Percentiles rank a stretch among this genome's conserved stretches.
phyloP scores from a whole-genome alignment of 2,329 filamentous ascomycete genomes.

The Dactylellina leptospora region DNA sequence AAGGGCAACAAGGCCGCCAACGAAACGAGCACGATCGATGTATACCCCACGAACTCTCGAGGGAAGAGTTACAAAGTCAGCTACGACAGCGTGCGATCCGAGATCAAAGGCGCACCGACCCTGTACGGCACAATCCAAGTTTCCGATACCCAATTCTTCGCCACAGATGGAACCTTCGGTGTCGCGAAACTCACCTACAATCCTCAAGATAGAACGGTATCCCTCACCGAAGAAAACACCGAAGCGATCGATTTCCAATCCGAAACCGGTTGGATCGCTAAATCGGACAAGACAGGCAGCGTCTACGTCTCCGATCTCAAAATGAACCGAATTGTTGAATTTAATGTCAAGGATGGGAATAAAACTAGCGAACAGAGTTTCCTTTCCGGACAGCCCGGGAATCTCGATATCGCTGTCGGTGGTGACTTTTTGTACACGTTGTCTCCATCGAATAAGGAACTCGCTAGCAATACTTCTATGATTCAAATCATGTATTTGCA shows the following conservation, averaged over 20 bases:
- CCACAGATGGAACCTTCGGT: slow-evolving; percentile 70
- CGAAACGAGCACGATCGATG: slow-evolving; percentile 64
- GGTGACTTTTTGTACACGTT: slow-evolving; percentile 70
- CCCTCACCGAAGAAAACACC: slow-evolving; percentile 60
- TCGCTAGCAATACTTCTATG: slow-evolving; percentile 29
- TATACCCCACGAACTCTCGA: slow-evolving; percentile 18
- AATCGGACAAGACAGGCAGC: slow-evolving; percentile 64
- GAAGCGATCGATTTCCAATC: slow-evolving; percentile 64
- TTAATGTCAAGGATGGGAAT: slow-evolving; percentile 64
- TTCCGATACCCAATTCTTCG: slow-evolving; percentile 64
- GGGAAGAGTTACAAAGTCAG: slow-evolving; percentile 15
- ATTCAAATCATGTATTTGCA: slow-evolving; percentile 42
- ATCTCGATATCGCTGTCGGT: slow-evolving; percentile 67
- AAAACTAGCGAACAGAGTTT: slow-evolving; percentile 56
- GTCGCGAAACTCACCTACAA: slow-evolving; percentile 64
- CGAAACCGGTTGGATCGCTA: slow-evolving; percentile 69
- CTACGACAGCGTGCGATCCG: slow-evolving; percentile 40
- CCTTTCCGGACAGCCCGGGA: slow-evolving; percentile 64
- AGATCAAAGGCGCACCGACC: slow-evolving; percentile 65
- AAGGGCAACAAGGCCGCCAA: slow-evolving; percentile 69
- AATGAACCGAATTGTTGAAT: slow-evolving; percentile 67
- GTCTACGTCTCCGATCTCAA: slow-evolving; percentile 70
- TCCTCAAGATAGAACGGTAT: slow-evolving; percentile 53
- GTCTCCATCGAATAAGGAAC: slow-evolving; percentile 56
- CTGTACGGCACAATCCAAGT: slow-evolving; percentile 67